These are phyloP conservation scores for Fusarium siculi DNA, from an alignment of 2,329 filamentous ascomycete species.

Conservation along the genomic window DNA sequence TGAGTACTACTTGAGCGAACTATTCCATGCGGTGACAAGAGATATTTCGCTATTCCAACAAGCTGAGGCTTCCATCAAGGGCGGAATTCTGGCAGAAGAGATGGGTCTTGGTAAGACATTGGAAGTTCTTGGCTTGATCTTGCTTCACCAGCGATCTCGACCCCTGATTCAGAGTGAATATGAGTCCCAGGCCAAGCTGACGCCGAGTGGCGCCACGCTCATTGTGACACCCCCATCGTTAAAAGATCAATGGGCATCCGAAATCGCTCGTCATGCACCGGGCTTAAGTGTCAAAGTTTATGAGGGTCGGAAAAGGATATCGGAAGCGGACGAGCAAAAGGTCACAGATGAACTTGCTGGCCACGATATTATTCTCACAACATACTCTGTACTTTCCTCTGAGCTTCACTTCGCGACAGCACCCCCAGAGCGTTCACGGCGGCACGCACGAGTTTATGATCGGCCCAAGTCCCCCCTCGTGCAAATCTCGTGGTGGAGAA, in stretches of 20 bases:
- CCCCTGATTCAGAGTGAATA: conserved; percentile 45
- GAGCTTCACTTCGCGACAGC: conserved; percentile 83
- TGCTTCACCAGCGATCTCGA: conserved; percentile 63
- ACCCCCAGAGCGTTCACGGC: conserved; percentile 73
- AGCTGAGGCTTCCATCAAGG: conserved; percentile 56
- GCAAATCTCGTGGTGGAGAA: conserved; percentile 87
- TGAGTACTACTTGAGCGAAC: conserved; percentile 67
- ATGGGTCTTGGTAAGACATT: conserved; percentile 88
- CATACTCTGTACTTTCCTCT: conserved; percentile 75
- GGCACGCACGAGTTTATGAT: conserved; percentile 73
- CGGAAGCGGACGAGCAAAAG: conserved; percentile 50
- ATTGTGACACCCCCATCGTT: conserved; percentile 70
- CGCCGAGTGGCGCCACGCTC: conserved; percentile 65
- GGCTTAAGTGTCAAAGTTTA: conserved; percentile 66
- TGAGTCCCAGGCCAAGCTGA: conserved; percentile 53
- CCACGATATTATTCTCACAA: conserved; percentile 71
- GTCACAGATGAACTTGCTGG: conserved; percentile 57
- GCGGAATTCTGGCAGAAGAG: conserved; percentile 80
- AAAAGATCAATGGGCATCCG: conserved; percentile 69
- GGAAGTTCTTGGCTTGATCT: conserved; percentile 77
- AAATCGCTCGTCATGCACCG: conserved; percentile 69
- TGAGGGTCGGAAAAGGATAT: conserved; percentile 57
- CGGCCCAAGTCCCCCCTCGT: conserved; percentile 80
- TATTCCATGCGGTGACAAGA: conserved; percentile 68
- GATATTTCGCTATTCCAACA: conserved; percentile 58